Base-by-base conservation (phyloP, 176 grass and related monocot genomes). In the Typha latifolia region DNA sequence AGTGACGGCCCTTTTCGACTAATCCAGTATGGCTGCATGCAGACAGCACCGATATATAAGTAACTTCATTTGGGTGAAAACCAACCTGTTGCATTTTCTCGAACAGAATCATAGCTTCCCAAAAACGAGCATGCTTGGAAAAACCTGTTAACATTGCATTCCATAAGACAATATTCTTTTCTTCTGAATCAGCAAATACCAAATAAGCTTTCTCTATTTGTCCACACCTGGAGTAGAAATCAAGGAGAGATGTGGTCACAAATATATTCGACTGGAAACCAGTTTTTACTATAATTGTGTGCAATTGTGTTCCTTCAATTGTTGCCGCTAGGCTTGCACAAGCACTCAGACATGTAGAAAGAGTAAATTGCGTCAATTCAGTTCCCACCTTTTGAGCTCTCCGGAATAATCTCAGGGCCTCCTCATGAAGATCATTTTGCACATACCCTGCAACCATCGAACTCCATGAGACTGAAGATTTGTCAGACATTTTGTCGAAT, bases 71-170 rank as follows among this genome's bases (percentile, higher is more conserved):
- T 3, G 78, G 88, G 12, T 70, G 83, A 67, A 74, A 61, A 21
- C 62, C 65, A 31, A 53, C 23, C 71, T 82, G 78, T 29, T 77
- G 84, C 84, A 87, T 87, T 84, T 91, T 91, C 81, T 91, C 81
- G 74, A 87, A 87, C 61, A 91, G 81, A 61, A 87, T 74, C 84
- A 91, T 87, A 62, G 71, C 81, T 84, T 91, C 84, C 61, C 52
- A 66, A 50, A 53, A 74, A 63, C 67, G 72, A 32, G 75, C 81
- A 84, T 87, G 88, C 69, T 69, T 82, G 6, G 84, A 79, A 77
- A 84, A 84, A 75, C 81, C 80, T 61, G 78, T 47, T 14, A 87
- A 74, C 84, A 84, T 82, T 75, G 78, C 68, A 79, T 91, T 87
- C 84, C 88, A 91, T 29, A 91, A 22, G 32, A 84, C 75, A 12